A percentile compares a stretch with the other conserved stretches of the same genome.
These are phyloP conservation scores for Larix sibirica DNA, from an alignment of 83 land plant species.

Conservation along the genomic window DNA sequence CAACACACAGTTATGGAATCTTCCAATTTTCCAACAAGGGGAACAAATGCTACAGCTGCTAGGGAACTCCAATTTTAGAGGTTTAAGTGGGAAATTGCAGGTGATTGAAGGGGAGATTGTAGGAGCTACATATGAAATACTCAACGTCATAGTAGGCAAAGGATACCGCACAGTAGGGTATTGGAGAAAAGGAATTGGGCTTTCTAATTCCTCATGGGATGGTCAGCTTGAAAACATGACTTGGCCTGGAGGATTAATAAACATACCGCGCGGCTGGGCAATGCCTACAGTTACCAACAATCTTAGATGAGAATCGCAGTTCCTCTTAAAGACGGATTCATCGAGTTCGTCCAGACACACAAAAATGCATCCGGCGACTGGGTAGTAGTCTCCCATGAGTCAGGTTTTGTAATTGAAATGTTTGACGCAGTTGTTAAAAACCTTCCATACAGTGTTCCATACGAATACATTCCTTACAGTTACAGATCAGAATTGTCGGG, in stretches of 20 bases:
- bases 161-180: neutral
- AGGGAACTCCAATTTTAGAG: neutral
- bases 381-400: neutral
- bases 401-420: conserved; percentile 11
- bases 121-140: neutral
- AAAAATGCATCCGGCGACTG: neutral
- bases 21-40: conserved; percentile 15
- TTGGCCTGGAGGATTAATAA: conserved; percentile 21
- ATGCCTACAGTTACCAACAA: neutral
- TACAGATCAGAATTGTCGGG: neutral
- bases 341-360: neutral
- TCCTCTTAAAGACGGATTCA: conserved; percentile 21
- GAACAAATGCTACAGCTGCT: neutral
- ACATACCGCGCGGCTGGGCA: conserved; percentile 23
- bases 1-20: neutral
- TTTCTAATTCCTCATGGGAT: neutral
- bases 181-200: neutral
- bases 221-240: neutral
- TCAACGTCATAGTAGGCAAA: neutral
- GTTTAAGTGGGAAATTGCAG: neutral
- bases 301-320: conserved; percentile 20
- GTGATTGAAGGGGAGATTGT: neutral
- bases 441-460: conserved; percentile 33
- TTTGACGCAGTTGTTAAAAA: neutral
- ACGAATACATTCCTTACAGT: conserved; percentile 22